Conservation (phyloP, 2,329 filamentous ascomycete genomes). For the Thielaviopsis euricoi region DNA sequence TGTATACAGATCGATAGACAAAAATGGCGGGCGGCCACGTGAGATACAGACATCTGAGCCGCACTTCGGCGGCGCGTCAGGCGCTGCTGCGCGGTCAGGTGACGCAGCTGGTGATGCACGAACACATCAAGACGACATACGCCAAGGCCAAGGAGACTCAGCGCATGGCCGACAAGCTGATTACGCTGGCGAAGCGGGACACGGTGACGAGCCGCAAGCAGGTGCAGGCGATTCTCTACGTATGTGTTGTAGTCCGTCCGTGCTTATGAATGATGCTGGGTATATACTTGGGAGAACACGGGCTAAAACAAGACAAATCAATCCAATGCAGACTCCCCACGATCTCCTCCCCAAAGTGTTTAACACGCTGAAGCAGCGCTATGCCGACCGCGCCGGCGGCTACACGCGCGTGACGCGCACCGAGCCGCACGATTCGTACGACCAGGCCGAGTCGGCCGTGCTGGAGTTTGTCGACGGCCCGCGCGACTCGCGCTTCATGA, state of each 20-base stretch:
- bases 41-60: constrained; percentile 80
- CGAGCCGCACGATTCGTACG: constrained; percentile 66
- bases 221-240: constrained; percentile 72
- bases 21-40: constrained; percentile 71
- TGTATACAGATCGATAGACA: constrained; percentile 4
- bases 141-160: constrained; percentile 96
- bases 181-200: constrained; percentile 86
- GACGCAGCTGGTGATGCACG: constrained; percentile 82
- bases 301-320: no score
- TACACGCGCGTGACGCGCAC: constrained; percentile 92
- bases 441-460: constrained; percentile 80
- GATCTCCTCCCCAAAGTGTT: constrained; percentile 73
- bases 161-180: constrained; percentile 79
- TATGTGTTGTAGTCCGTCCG: constrained; percentile 40
- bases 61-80: constrained; percentile 72
- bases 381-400: constrained; percentile 63
- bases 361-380: constrained; percentile 63
- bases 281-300: no score
- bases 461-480: constrained; percentile 91
- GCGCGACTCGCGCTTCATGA: constrained; percentile 82
- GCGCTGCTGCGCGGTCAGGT: constrained; percentile 91
- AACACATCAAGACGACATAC: constrained; percentile 89
- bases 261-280: no score
- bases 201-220: constrained; percentile 62
- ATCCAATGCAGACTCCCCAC: constrained; percentile 48